phyloP scores from a whole-genome alignment of 2,329 filamentous ascomycete genomes.

The Penicillium sp. region DNA sequence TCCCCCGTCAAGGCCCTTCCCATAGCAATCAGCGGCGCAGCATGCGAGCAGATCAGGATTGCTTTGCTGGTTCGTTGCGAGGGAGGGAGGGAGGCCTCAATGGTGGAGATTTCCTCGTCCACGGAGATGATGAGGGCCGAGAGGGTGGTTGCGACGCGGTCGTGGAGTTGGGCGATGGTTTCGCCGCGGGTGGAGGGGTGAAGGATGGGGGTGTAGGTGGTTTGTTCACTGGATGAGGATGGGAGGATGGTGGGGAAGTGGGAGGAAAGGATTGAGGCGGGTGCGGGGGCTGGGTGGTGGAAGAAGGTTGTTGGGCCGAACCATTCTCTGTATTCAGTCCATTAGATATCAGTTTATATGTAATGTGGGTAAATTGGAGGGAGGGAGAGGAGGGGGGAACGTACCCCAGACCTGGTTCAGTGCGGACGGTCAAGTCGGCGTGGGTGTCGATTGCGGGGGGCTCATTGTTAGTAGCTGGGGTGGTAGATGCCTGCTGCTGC shows the following conservation, averaged over 20 bases:
- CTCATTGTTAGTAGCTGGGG: no score
- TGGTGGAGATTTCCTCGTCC: conserved; percentile 47
- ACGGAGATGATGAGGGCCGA: conserved; percentile 61
- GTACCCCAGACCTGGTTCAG: no score
- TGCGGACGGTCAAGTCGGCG: no score
- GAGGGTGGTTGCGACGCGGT: conserved; percentile 64
- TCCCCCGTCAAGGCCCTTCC: conserved; percentile 70
- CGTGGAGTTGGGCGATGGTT: conserved; percentile 67
- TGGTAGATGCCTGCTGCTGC: no score
- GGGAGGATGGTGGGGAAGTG: conserved; percentile 51
- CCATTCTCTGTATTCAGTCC: conserved; percentile 67
- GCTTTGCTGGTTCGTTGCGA: conserved; percentile 47
- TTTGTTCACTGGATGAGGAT: no score
- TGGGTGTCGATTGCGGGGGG: no score
- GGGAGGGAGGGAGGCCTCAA: conserved; percentile 43
- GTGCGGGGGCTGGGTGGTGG: conserved; percentile 70
- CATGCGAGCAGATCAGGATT: conserved; percentile 78
- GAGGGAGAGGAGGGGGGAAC: no score
- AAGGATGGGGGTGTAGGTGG: no score
- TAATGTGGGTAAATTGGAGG: no score
- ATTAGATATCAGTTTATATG: no score
- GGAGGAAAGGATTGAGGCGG: conserved; percentile 51
- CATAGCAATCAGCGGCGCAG: conserved; percentile 77
- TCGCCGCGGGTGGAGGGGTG: conserved; percentile 70
- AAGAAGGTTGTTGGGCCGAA: conserved; percentile 74